A percentile compares a stretch with the other conserved stretches of the same genome.
phyloP scores from a whole-genome alignment of 495 filamentous ascomycete species.

The Penicillium canescens region DNA sequence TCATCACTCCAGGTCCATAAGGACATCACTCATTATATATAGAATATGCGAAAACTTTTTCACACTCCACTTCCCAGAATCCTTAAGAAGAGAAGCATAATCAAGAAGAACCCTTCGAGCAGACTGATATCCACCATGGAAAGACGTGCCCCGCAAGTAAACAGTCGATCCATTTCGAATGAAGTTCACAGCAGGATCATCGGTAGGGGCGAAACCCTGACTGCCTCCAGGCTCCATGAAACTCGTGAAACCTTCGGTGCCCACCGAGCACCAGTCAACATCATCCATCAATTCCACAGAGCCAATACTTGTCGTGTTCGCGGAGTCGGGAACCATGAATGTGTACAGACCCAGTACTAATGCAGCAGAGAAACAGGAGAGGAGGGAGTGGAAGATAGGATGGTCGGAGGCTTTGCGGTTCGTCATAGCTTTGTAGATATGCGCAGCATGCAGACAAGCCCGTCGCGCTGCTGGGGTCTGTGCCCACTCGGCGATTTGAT shows the following conservation, averaged over 20 bases:
- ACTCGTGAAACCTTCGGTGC: slow-evolving; percentile 40
- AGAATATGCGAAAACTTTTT: slow-evolving; percentile 50
- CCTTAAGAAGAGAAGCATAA: slow-evolving; percentile 50
- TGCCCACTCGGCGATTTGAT: slow-evolving; percentile 52
- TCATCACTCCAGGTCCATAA: slow-evolving; percentile 46
- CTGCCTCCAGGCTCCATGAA: slow-evolving; percentile 41
- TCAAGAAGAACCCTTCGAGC: slow-evolving; percentile 49
- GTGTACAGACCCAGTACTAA: slow-evolving; percentile 53
- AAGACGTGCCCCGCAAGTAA: slow-evolving; percentile 46
- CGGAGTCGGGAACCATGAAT: slow-evolving; percentile 44
- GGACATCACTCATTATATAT: slow-evolving; percentile 55
- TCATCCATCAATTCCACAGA: slow-evolving; percentile 52
- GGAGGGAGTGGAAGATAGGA: slow-evolving; percentile 48
- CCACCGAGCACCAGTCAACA: slow-evolving; percentile 49
- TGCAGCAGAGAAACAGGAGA: slow-evolving; percentile 50
- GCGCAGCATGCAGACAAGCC: slow-evolving; percentile 51
- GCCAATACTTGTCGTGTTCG: slow-evolving; percentile 27
- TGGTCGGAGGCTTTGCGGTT: slow-evolving; percentile 52
- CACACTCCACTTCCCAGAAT: slow-evolving; percentile 53
- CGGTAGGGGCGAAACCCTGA: slow-evolving; percentile 29
- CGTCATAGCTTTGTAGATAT: slow-evolving; percentile 52
- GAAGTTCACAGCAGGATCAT: slow-evolving; percentile 45
- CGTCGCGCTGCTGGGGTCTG: slow-evolving; percentile 50
- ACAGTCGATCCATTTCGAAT: slow-evolving; percentile 53
- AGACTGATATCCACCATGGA: slow-evolving; percentile 50